A percentile compares a stretch with the other conserved stretches of the same genome.
Conservation (phyloP, 1,284 basidiomycete species). For the Tylopilus sp. region DNA sequence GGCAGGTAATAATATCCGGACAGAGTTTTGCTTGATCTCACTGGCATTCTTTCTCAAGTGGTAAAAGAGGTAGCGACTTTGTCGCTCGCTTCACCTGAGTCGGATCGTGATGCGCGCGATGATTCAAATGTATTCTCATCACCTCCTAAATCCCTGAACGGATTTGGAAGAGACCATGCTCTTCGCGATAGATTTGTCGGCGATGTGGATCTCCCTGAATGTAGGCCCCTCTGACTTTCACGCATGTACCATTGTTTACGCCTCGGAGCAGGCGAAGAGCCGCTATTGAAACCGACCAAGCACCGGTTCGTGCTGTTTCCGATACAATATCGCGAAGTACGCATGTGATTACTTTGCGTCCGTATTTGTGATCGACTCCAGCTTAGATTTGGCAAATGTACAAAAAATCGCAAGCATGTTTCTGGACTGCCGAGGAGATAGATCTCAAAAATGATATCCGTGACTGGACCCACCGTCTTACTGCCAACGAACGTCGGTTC, state of each 20-base stretch:
- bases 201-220: slow-evolving; percentile 71
- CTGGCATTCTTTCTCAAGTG: slow-evolving; percentile 7
- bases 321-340: slow-evolving; percentile 91
- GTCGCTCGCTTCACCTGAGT: slow-evolving; percentile 8
- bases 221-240: slow-evolving; percentile 49
- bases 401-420: slow-evolving; percentile 92
- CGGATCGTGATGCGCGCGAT: slow-evolving; percentile 4
- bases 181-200: slow-evolving; percentile 61
- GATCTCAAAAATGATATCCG: slow-evolving; percentile 93
- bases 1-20: slow-evolving; percentile 7
- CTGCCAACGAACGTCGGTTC: slow-evolving; percentile 94
- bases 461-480: slow-evolving; percentile 95
- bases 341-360: slow-evolving; percentile 21
- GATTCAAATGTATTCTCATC: slow-evolving; percentile 4
- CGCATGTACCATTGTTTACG: neutral
- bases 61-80: slow-evolving; percentile 4
- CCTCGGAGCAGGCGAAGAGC: slow-evolving; percentile 73
- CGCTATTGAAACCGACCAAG: slow-evolving; percentile 82
- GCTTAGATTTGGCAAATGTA: slow-evolving; percentile 95
- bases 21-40: neutral
- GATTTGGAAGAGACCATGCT: neutral
- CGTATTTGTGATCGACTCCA: slow-evolving; percentile 8
- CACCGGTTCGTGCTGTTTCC: slow-evolving; percentile 94
- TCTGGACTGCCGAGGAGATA: slow-evolving; percentile 99
- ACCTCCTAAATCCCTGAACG: neutral